Conservation (phyloP, 129 eudicot genomes). For the Lactuca sativa region DNA sequence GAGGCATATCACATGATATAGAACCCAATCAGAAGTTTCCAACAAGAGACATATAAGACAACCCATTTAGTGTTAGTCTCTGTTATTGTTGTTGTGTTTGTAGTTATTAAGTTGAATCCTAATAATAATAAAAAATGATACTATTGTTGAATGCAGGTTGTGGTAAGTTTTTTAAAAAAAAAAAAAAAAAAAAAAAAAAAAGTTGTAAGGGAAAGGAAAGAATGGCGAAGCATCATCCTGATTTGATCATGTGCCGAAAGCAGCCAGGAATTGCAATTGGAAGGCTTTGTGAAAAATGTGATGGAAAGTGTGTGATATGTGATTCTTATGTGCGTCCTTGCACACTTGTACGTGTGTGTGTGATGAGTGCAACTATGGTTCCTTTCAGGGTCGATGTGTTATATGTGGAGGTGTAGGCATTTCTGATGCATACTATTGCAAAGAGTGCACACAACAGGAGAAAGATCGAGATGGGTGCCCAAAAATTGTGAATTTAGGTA, state of each 20-base stretch:
- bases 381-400: slow-evolving; percentile 78
- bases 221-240: slow-evolving; percentile 92
- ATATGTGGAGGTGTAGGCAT: slow-evolving; percentile 87
- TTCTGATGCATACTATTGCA: slow-evolving; percentile 84
- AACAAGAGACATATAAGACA: too few species aligned
- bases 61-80: too few species aligned
- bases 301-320: slow-evolving; percentile 73
- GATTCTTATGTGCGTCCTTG: slow-evolving; percentile 88
- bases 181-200: too few species aligned
- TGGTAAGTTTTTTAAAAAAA: neutral
- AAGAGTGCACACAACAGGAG: slow-evolving; percentile 83
- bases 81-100: neutral
- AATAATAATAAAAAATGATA: neutral
- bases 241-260: slow-evolving; percentile 84
- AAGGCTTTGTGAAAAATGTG: slow-evolving; percentile 77
- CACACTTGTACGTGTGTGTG: slow-evolving; percentile 83
- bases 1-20: too few species aligned
- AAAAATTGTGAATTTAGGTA: slow-evolving; percentile 77
- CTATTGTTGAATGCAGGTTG: slow-evolving; percentile 24
- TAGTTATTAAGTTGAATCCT: neutral
- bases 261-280: slow-evolving; percentile 84
- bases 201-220: slow-evolving; percentile 2
- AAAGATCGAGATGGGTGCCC: slow-evolving; percentile 85
- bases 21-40: too few species aligned
- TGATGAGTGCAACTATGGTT: slow-evolving; percentile 84